Evolutionary conservation across 208 protist genomes (phyloP).

Genomic region (Trypanosoma platydactyli): DNA sequence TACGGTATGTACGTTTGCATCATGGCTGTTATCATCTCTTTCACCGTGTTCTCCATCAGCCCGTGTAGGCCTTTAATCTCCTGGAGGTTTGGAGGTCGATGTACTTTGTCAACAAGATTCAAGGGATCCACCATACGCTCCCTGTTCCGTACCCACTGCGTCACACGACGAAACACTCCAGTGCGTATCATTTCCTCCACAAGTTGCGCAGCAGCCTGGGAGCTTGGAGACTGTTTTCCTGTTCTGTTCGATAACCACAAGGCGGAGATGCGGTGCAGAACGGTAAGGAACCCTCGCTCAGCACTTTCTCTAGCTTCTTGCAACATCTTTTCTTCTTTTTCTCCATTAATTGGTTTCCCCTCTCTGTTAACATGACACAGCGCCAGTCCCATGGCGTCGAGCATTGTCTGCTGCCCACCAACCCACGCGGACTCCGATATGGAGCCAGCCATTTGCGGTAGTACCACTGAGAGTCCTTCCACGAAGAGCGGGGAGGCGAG

Average conservation of each 20-base stretch:
- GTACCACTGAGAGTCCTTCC: constrained; percentile 47
- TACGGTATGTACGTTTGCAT: constrained; percentile 72
- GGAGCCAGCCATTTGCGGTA: constrained; percentile 28
- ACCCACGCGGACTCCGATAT: constrained; percentile 39
- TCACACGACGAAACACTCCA: constrained; percentile 28
- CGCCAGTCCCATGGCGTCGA: constrained; percentile 28
- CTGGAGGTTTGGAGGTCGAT: constrained; percentile 38
- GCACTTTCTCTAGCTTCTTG: constrained; percentile 11
- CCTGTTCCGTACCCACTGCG: constrained; percentile 27
- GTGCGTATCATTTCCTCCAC: constrained; percentile 27
- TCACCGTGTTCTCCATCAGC: constrained; percentile 38
- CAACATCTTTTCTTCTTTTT: constrained; percentile 1
- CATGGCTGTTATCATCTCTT: constrained; percentile 60
- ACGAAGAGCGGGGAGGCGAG: constrained; percentile 74
- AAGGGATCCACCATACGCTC: constrained; percentile 11
- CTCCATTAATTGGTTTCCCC: not conserved
- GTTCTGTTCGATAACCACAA: constrained; percentile 34
- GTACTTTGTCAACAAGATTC: constrained; percentile 21
- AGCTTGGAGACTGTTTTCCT: constrained; percentile 19
- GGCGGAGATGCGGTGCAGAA: constrained; percentile 55
- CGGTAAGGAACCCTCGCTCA: constrained; percentile 34
- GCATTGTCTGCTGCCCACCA: constrained; percentile 26
- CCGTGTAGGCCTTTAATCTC: constrained; percentile 44
- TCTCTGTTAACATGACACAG: constrained; percentile 24
- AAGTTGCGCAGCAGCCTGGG: constrained; percentile 16